Base-by-base conservation (phyloP, 805 yeast genomes). In the Suhomyces tanzawaensis region DNA sequence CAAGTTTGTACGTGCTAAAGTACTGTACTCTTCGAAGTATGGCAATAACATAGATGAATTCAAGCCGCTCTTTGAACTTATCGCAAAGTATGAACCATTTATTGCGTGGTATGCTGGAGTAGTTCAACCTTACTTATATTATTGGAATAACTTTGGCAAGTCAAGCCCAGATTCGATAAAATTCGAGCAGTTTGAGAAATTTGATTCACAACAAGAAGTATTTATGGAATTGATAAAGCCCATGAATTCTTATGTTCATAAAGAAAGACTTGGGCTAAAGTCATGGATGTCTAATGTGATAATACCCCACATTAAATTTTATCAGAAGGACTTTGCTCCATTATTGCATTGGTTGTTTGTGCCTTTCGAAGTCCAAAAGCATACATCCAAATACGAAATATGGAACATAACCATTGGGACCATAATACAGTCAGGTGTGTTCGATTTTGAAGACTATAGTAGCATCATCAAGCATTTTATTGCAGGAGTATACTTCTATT, bases 221-320 rank as follows among this genome's bases (percentile, higher is more conserved):
- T 62, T 64, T 30, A 42, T 51, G 3, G 39, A 39, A 4, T 47
- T 65, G 11, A 44, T 58, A 2, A 32, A 29, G 1, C 69, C 71
- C 0, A 40, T 64, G 16, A 26, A 19, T 19, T 18, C 29, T 7
- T 29, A 29, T 8, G 18, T 44, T 3, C 30, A 39, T 32, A 39
- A 46, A 12, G 44, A 42, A 7, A 51, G 50, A 25, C 30, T 51
- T 15, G 35, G 51, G 12, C 35, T 49, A 1, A 37, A 38, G 8
- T 44, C 48, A 16, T 65, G 66, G 61, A 45, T 62, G 40, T 22
- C 33, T 4, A 40, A 52, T 18, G 70, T 62, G 12, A 45, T 62
- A 3, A 33, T 65, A 13, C 72, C 72, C 0, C 37, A 53, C 11
- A 41, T 56, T 5, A 40, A 23, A 1, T 57, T 51, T 38, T 32